Evolutionary conservation across 192 early-diverging fungal genomes (phyloP), one percentile per base, ranked within the genome.

Genomic region (Rhizoclosmatium globosum): DNA sequence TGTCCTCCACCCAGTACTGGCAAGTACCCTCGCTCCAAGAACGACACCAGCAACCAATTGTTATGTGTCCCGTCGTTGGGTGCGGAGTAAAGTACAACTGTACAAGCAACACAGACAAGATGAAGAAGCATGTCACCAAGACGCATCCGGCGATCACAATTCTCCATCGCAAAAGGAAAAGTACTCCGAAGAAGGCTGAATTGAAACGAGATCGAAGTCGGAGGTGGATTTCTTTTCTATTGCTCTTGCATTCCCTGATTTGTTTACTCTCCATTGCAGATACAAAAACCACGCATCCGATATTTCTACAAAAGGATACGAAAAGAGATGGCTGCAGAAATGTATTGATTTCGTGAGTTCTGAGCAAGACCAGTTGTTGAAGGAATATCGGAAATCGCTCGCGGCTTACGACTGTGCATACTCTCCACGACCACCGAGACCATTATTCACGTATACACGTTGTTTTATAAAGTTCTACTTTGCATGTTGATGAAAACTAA

Each of bases 11-110:
- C 56, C 56, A 57, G 56, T 57, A 57, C 56, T 64, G 61, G 61
- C 61, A 64, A 64, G 61, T 64, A n/a, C 61, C 61, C 39, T 64
- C 61, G 7, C 21, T 11, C n/a, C 61, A 64, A 64, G 61, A 64
- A 64, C 61, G 61, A 64, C 61, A 11, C 61, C 6, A 9, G 6
- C 6, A 4, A 50, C 48, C 48, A 9, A 4, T 9, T 50, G 48
- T 50, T 50, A 15, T 15, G 6, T 50, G 48, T 50, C 48, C 48
- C 4, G 48, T 15, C 15, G 15, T 15, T 50, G 48, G 48, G 15
- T 50, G 48, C 15, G 6, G 48, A 15, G 48, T 50, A 9, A 15
- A 9, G 15, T 50, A 50, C 48, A 50, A 50, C 48, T 50, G 48
- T 50, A 15, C 48, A 50, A 50, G 6, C 48, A 50, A 50, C 48